These are phyloP conservation scores for Trematosphaeria pertusa DNA, from an alignment of 2,329 filamentous ascomycete species.

Conservation along the genomic window DNA sequence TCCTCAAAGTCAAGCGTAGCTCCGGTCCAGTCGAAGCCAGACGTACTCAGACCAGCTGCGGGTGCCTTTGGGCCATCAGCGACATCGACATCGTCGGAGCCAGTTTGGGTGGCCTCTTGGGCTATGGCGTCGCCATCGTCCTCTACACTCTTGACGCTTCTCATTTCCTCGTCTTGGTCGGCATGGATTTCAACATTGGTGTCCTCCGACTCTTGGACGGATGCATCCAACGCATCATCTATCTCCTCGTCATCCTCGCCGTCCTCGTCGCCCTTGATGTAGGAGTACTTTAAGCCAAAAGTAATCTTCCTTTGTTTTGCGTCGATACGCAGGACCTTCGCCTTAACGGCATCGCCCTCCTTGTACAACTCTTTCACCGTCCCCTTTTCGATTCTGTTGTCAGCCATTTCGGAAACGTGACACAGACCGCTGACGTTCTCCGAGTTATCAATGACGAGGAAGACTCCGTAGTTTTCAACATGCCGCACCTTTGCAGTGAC, in stretches of 20 bases:
- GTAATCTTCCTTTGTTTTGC: constrained; percentile 77
- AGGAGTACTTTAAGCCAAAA: constrained; percentile 91
- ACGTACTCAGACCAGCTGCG: constrained; percentile 68
- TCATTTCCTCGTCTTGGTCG: constrained; percentile 53
- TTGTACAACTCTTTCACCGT: constrained; percentile 90
- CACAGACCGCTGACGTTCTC: constrained; percentile 91
- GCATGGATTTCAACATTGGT: constrained; percentile 50
- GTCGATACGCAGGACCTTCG: constrained; percentile 82
- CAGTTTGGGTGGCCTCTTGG: constrained; percentile 44
- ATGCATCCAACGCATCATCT: constrained; percentile 44
- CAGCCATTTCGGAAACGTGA: constrained; percentile 90
- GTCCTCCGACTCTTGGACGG: constrained; percentile 45
- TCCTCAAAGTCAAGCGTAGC: constrained; percentile 62
- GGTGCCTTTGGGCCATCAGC: constrained; percentile 27
- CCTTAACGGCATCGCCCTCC: constrained; percentile 92
- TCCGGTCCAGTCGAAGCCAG: constrained; percentile 88
- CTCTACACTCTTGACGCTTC: constrained; percentile 50
- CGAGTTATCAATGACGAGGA: constrained; percentile 87
- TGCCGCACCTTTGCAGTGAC: constrained; percentile 91
- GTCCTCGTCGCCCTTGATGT: constrained; percentile 70
- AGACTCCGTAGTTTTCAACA: constrained; percentile 93
- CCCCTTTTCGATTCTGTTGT: constrained; percentile 79
- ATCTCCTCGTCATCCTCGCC: constrained; percentile 47
- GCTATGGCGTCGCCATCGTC: constrained; percentile 45
- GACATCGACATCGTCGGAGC: constrained; percentile 28